Evolutionary conservation across 768 basidiomycete species (phyloP), one percentile per base, ranked within the genome.

Genomic region (Pisolithus sp.): DNA sequence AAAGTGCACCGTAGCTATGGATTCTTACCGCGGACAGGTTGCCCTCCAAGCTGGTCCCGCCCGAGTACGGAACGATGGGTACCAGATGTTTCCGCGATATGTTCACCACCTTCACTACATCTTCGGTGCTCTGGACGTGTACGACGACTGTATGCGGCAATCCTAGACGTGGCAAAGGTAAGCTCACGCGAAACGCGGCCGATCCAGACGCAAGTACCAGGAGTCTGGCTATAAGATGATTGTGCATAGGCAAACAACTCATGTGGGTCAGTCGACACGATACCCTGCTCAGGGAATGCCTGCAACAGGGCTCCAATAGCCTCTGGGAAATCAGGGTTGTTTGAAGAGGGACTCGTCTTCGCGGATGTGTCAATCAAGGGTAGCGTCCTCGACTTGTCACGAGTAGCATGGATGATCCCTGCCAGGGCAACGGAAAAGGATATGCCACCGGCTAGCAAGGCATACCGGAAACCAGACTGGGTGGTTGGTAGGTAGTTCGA

Each of bases 11-110:
- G 10, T n/a, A 24, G 44, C 9, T 44, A 8, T 50, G 12, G 18
- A n/a, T 38, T 46, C 73, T 34, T 55, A 87, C 85, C 41, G 85
- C 86, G 41, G 81, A 79, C 54, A 84, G 85, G 66, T 92, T 89
- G 0, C 89, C 89, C 62, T 93, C 91, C 17, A 93, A 75, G 58
- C 82, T 84, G 2, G 89, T 93, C 20, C 86, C 90, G 4, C 89
- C 91, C 44, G 85, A 82, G 61, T 84, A 92, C 2, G 90, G 80
- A 3, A 81, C 80, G 26, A 93, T 73, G 4, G 91, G 90, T 39
- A 93, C 76, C 40, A 74, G 70, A 64, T 81, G 82, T 62, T 80
- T 80, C 17, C 76, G 72, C 1, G 91, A 81, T 28, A 89, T 77
- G 49, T 86, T 81, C 50, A 94, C 82, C 49, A 89, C 73, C 53